Base-by-base conservation (phyloP, 202 grass and related monocot species). In the Digitaria exilis region DNA sequence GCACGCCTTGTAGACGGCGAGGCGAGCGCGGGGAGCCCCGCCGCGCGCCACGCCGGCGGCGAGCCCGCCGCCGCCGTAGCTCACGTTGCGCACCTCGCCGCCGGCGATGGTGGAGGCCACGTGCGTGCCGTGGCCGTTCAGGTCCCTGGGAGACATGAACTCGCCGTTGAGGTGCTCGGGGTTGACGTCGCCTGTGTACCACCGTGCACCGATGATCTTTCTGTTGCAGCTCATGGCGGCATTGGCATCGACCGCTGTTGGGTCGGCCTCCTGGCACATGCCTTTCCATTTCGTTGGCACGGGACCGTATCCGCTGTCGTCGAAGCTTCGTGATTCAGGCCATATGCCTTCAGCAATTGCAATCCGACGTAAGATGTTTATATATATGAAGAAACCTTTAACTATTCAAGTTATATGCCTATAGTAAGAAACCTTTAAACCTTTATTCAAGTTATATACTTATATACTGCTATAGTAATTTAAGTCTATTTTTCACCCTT, bases 61-160 rank as follows among this genome's bases (percentile, higher is more conserved):
- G 0, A 88, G 72, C 32, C 3, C 32, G 32, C 2, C 3, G 35
- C 78, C 78, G 22, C 34, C 5, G 66, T 72, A 60, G 44, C 80
- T 88, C 6, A 2, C 57, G 26, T 88, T 84, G 25, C 30, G 1
- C 10, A 88, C 75, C 46, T 10, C n/a, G 1, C 24, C 19, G 0
- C 88, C 88, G 43, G 60, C 85, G 43, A 89, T 86, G 28, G 85
- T 91, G 4, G 92, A 91, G 21, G 92, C 87, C 4, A 82, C 76
- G 49, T 94, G 92, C 13, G 87, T 89, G 21, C 81, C 87, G 46
- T 88, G 85, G 6, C 88, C 85, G 16, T 9, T 1, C 0, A 16
- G 1, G 35, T 76, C 82, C 30, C 80, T 16, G 0, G 80, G 19
- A 0, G 88, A 90, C 32, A 56, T 3, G 80, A n/a, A 83, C 0